Percentiles rank a stretch among this genome's conserved stretches.
Evolutionary conservation across 805 yeast genomes (phyloP).

Genomic region (Saccharomycopsis microspora): DNA sequence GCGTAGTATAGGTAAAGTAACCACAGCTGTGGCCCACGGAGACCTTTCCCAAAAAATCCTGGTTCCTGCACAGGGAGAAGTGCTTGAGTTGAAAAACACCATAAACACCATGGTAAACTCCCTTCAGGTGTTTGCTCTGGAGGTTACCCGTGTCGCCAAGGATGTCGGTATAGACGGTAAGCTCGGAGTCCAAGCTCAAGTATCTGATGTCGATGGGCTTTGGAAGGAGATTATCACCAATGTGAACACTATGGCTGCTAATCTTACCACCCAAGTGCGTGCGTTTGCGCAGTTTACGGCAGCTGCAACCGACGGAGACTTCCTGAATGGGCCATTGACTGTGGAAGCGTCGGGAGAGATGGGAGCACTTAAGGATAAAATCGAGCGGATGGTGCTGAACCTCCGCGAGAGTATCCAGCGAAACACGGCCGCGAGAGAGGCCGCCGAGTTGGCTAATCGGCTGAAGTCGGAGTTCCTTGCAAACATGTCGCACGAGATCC

Average conservation of each 20-base stretch:
- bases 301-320: slow-evolving; percentile 90
- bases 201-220: slow-evolving; percentile 78
- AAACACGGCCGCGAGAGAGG: slow-evolving; percentile 88
- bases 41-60: slow-evolving; percentile 77
- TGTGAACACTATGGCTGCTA: slow-evolving; percentile 91
- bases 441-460: slow-evolving; percentile 82
- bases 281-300: slow-evolving; percentile 91
- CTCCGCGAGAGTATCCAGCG: slow-evolving; percentile 83
- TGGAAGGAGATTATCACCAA: slow-evolving; percentile 90
- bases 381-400: slow-evolving; percentile 75
- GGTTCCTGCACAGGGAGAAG: slow-evolving; percentile 87
- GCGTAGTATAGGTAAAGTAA: slow-evolving; percentile 79
- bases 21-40: slow-evolving; percentile 88
- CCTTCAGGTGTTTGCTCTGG: slow-evolving; percentile 76
- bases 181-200: slow-evolving; percentile 86
- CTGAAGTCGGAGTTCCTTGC: slow-evolving; percentile 88
- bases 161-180: slow-evolving; percentile 93
- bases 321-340: slow-evolving; percentile 69
- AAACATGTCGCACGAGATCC: slow-evolving; percentile 77
- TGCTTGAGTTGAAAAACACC: slow-evolving; percentile 72
- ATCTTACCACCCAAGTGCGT: slow-evolving; percentile 82
- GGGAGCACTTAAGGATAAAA: slow-evolving; percentile 41
- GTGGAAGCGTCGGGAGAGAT: slow-evolving; percentile 90
- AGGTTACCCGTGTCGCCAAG: slow-evolving; percentile 81
- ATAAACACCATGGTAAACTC: slow-evolving; percentile 92